Evolutionary conservation across 768 basidiomycete genomes (phyloP).

Genomic region (Tulasnella sp.): DNA sequence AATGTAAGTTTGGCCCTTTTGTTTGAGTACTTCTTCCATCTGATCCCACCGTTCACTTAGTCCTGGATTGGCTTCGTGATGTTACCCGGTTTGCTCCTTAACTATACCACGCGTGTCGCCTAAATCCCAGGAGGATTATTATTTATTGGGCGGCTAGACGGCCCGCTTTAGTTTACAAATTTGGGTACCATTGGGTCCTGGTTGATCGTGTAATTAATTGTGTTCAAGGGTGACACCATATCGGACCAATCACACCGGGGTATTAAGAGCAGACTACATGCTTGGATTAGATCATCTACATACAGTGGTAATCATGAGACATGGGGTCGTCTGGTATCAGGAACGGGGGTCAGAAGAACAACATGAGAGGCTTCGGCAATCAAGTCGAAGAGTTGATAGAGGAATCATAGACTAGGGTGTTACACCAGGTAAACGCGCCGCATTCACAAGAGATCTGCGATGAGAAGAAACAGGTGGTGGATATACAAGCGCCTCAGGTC

Average conservation of each 20-base stretch:
- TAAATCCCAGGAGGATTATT: conserved; percentile 9
- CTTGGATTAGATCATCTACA: not conserved
- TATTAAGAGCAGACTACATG: not conserved
- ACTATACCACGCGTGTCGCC: conserved; percentile 13
- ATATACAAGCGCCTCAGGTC: conserved; percentile 9
- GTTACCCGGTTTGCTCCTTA: conserved; percentile 26
- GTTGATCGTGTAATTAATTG: conserved; percentile 4
- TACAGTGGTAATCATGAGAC: conserved; percentile 11
- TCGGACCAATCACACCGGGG: not conserved
- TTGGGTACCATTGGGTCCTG: conserved; percentile 7
- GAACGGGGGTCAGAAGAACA: conserved; percentile 1
- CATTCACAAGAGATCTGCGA: conserved; percentile 3
- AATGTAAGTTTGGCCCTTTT: conserved; percentile 4
- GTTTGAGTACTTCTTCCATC: not conserved
- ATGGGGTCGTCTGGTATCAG: conserved; percentile 8
- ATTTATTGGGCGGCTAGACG: not conserved
- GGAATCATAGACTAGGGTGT: not conserved
- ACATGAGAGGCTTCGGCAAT: conserved; percentile 5
- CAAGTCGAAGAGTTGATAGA: not conserved
- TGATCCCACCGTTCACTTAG: conserved; percentile 6
- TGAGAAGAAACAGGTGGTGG: not conserved
- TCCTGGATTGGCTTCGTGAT: conserved; percentile 29
- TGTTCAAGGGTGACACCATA: not conserved
- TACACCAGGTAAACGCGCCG: not conserved
- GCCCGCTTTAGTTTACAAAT: conserved; percentile 9